Evolutionary conservation across 2,329 filamentous ascomycete genomes (phyloP), one percentile per base, ranked within the genome.

Genomic region (Emmonsia crescens): DNA sequence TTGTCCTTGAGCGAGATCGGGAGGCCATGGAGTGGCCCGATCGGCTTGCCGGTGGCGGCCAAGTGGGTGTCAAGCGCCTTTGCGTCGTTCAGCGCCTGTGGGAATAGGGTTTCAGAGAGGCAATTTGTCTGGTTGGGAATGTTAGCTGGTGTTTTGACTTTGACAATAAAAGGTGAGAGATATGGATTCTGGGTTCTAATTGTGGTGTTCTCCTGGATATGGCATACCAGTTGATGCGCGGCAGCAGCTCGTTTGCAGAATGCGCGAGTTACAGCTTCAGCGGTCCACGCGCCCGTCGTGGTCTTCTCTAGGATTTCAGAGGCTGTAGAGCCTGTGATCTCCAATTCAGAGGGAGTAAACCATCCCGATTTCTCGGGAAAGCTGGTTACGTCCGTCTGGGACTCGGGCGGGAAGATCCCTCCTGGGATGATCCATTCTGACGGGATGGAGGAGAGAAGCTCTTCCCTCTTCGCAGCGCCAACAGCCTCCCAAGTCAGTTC

Each of bases 81-180:
- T 2, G 76, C 77, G n/a, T 71, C 66, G 5, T 72, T 67, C 1
- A 77, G 60, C 0, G 75, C 77, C 4, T 71, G 64, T 14, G 79
- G 73, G 66, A 84, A 83, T 60, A 85, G 76, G 27, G 80, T 79
- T 65, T 85, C 83, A 1, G 80, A 83, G 2, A 86, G 72, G 67
- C 84, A 86, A 65, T 85, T 85, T 52, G 81, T 84, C 81, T 83
- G 49, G 29, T 49, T 54, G 36, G 44, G 2, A 5, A 24, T 12
- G 49, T 60, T 36, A 42, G 36, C 42, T 51, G 16, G 44, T 9
- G 9, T 27, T 40, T 38, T 56, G 9, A 2, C 16, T 21, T 38
- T 14, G 33, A 55, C 10, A 51, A 29, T 14, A n/a, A 14, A n/a
- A 1, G 42, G 3, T 5, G 24, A 21, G 16, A 3, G 16, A 5